Conservation (phyloP, 1,139 yeast species). For the Debaryomyces nepalensis region DNA sequence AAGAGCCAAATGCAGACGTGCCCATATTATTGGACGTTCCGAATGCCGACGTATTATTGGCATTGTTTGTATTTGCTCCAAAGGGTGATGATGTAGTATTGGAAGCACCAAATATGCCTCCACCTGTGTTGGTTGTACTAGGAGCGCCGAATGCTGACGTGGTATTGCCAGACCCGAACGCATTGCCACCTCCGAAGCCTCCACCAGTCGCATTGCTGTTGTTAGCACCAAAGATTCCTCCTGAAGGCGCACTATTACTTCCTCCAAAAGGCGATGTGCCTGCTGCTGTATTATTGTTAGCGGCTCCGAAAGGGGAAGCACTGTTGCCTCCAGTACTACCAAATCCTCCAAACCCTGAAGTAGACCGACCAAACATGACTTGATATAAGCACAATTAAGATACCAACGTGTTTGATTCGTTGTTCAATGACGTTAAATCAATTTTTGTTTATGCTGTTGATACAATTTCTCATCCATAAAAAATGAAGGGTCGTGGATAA, state of each 20-base stretch:
- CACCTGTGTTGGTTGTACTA: conserved; percentile 23
- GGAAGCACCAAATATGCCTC: conserved; percentile 34
- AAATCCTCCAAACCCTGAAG: conserved; percentile 68
- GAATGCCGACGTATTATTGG: conserved; percentile 22
- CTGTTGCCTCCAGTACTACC: conserved; percentile 41
- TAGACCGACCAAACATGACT: conserved; percentile 51
- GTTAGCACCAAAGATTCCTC: conserved; percentile 28
- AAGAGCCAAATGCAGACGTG: conserved; percentile 33
- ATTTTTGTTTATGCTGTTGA: conserved; percentile 9
- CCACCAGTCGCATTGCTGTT: conserved; percentile 25
- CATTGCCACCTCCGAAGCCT: conserved; percentile 37
- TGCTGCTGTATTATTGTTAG: conserved; percentile 22
- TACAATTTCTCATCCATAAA: conserved; percentile 8
- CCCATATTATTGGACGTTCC: conserved; percentile 24
- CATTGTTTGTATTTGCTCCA: conserved; percentile 25
- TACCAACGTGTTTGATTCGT: conserved; percentile 4
- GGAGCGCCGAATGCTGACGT: conserved; percentile 25
- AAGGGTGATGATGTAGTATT: conserved; percentile 28
- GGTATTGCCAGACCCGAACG: conserved; percentile 25
- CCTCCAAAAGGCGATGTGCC: conserved; percentile 44
- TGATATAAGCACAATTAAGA: conserved; percentile 3
- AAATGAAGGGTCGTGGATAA: conserved; percentile 10
- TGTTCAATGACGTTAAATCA: conserved; percentile 1
- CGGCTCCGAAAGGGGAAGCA: conserved; percentile 41
- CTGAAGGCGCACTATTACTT: conserved; percentile 20